A percentile compares a stretch with the other conserved stretches of the same genome.
These are phyloP conservation scores for Luffa aegyptiaca DNA, from an alignment of 306 rosid species.

Conservation along the genomic window DNA sequence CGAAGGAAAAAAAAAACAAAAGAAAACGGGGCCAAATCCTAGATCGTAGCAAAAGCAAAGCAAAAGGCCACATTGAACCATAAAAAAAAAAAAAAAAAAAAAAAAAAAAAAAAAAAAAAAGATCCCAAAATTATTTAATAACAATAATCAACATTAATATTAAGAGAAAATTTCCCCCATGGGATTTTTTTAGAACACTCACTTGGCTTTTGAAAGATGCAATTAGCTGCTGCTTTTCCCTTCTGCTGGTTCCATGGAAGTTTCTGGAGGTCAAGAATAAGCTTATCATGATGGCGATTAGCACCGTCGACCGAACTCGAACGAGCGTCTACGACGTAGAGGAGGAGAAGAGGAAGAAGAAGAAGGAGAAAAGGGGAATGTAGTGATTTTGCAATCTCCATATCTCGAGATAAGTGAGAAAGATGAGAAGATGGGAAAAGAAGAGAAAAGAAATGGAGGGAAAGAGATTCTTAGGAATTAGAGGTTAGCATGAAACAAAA, in stretches of 20 bases:
- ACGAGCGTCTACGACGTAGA: slow-evolving; percentile 10
- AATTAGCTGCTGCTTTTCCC: background rate
- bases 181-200: slow-evolving; percentile 21
- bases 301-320: slow-evolving; percentile 20
- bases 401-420: slow-evolving; percentile 11
- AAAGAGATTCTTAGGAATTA: slow-evolving; percentile 50
- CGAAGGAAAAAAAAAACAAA: too few species aligned
- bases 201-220: slow-evolving; percentile 34
- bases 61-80: background rate
- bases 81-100: background rate
- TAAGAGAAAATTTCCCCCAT: background rate
- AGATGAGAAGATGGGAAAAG: background rate
- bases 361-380: background rate
- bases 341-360: slow-evolving; percentile 20
- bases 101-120: background rate
- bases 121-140: slow-evolving; percentile 27
- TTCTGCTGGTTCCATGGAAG: slow-evolving; percentile 20
- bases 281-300: slow-evolving; percentile 21
- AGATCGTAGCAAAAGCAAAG: slow-evolving; percentile 25
- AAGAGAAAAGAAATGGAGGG: background rate
- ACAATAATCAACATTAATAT: background rate
- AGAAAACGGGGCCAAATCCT: slow-evolving; percentile 7
- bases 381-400: slow-evolving; percentile 21
- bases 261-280: slow-evolving; percentile 24
- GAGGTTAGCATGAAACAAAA: slow-evolving; percentile 76